Base-by-base conservation (phyloP, 495 filamentous ascomycete species). In the Penicillium cinerascens region DNA sequence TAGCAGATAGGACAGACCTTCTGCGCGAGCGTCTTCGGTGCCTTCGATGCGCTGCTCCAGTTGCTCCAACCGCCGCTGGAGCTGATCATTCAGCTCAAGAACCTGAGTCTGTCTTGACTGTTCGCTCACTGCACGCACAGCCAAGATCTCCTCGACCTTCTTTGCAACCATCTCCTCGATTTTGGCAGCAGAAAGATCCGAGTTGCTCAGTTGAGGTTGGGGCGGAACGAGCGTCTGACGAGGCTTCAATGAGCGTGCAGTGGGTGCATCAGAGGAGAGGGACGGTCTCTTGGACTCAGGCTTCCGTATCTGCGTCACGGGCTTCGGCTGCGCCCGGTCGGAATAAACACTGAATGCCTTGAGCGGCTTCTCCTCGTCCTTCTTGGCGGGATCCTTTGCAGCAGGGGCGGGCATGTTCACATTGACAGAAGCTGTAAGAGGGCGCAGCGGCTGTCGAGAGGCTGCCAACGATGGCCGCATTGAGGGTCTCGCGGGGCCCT, bases 111-210 rank as follows among this genome's bases (percentile, higher is more conserved):
- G 64, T 10, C 73, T 59, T 3, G 77, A 73, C 44, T 77, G 64
- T 22, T 78, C 76, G 58, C 75, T 76, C 23, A 78, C 58, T 11
- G 77, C 74, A 22, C 86, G 82, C 8, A 86, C 80, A 2, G 91
- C 90, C 1, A 97, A 73, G 27, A 93, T 88, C 64, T 95, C 92
- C 40, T 86, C 85, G 0, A 98, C 89, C 56, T 95, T 95, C 61
- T 84, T 87, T 64, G 93, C 87, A 6, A 98, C 89, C 68, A 97
- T 83, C 40, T 91, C 89, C 60, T 96, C 92, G 36, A 96, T 92
- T 49, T 80, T 83, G n/a, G 81, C 84, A 22, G 87, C 85, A 4
- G 87, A 88, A 4, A 95, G 61, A 21, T 76, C 65, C n/a, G 66
- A 68, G 16, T 67, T 49, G 15, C 49, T 49, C 17, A 57, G 57